Evolutionary conservation across 1,139 yeast species (phyloP).

Genomic region (Candida albicans): DNA sequence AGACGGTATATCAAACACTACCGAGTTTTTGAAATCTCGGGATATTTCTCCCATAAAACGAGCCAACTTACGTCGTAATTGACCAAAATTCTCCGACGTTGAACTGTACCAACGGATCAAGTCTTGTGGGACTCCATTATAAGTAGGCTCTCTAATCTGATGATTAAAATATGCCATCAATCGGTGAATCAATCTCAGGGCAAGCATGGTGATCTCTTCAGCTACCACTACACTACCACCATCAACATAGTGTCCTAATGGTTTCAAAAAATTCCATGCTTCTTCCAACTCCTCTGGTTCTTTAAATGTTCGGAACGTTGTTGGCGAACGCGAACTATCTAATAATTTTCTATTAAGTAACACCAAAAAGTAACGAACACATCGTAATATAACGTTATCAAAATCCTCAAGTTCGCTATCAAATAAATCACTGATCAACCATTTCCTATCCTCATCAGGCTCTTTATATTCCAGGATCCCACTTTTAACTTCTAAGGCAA

Average conservation of each 20-base stretch:
- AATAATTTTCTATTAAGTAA: conserved; percentile 73
- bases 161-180: conserved; percentile 69
- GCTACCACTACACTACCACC: conserved; percentile 89
- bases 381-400: conserved; percentile 70
- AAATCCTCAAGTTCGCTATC: conserved; percentile 58
- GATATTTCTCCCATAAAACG: conserved; percentile 73
- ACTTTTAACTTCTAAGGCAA: conserved; percentile 75
- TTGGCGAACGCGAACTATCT: conserved; percentile 67
- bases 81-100: conserved; percentile 81
- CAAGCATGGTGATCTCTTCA: conserved; percentile 65
- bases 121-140: conserved; percentile 48
- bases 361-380: conserved; percentile 71
- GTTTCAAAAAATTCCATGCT: conserved; percentile 73
- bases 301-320: conserved; percentile 77
- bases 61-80: conserved; percentile 78
- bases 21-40: conserved; percentile 73
- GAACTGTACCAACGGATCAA: conserved; percentile 79
- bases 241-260: conserved; percentile 69
- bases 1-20: conserved; percentile 58
- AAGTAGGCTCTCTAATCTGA: conserved; percentile 68
- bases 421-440: conserved; percentile 70
- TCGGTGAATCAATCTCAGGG: conserved; percentile 67
- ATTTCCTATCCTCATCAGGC: conserved; percentile 61
- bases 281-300: conserved; percentile 88
- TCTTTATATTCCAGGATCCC: conserved; percentile 64